These are phyloP conservation scores for Leishmania gerbilli DNA, from an alignment of 208 protist genomes.

Conservation along the genomic window DNA sequence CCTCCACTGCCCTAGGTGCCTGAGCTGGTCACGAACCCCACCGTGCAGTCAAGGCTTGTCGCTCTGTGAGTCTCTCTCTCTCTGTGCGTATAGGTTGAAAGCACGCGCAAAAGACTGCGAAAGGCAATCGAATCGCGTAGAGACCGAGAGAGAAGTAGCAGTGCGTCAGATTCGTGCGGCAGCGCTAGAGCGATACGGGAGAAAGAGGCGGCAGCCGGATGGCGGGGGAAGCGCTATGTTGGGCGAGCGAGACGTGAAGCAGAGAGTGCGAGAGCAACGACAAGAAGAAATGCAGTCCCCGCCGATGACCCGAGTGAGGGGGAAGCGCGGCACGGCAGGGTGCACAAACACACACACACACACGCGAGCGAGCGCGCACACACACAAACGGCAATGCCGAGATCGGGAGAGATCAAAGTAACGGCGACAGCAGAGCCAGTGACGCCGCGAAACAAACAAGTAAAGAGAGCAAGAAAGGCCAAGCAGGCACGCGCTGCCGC, in stretches of 20 bases:
- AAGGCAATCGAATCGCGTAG: neutral
- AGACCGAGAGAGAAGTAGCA: constrained; percentile 1
- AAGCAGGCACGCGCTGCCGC: neutral
- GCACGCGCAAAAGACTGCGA: neutral
- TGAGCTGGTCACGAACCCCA: neutral
- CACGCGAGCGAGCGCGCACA: neutral
- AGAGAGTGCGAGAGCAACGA: neutral
- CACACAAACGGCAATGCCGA: neutral
- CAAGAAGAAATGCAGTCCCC: neutral
- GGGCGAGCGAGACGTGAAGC: neutral
- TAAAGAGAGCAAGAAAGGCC: constrained; percentile 5
- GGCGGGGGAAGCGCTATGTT: neutral
- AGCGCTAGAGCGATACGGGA: neutral
- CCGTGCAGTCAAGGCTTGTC: neutral
- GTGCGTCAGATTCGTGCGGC: neutral
- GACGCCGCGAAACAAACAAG: neutral
- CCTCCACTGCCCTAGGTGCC: neutral
- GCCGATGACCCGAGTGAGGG: neutral
- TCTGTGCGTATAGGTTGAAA: neutral
- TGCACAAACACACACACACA: neutral
- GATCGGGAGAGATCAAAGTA: neutral
- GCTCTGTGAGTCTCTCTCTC: neutral
- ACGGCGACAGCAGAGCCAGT: neutral
- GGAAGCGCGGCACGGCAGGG: neutral
- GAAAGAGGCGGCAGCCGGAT: neutral